A percentile compares a stretch with the other conserved stretches of the same genome.
Conservation (phyloP, 2,329 filamentous ascomycete species). For the Anthostomella pinea region DNA sequence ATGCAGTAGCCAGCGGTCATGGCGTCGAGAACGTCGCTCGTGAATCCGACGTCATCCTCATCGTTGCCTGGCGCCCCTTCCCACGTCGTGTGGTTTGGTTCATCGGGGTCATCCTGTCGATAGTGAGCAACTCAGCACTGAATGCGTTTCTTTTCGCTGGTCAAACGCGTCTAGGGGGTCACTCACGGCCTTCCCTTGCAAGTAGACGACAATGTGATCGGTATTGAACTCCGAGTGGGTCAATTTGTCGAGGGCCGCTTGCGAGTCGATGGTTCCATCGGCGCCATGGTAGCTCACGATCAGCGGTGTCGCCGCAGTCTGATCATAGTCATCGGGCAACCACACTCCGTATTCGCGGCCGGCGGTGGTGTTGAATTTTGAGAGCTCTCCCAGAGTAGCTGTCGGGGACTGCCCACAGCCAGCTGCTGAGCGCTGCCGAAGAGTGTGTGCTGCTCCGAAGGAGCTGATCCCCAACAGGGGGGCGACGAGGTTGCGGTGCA, state of each 20-base stretch:
- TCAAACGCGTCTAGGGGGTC: not conserved
- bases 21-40: conserved; percentile 25
- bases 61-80: conserved; percentile 17
- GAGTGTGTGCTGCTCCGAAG: conserved; percentile 3
- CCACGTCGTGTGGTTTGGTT: conserved; percentile 7
- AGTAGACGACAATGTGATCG: conserved; percentile 24
- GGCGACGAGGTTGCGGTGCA: not conserved
- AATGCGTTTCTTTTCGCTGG: no score
- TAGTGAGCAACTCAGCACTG: not conserved
- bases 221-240: conserved; percentile 19
- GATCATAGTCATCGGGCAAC: conserved; percentile 20
- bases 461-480: conserved; percentile 8
- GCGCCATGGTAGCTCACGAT: conserved; percentile 27
- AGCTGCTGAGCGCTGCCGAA: not conserved
- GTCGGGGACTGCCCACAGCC: conserved; percentile 14
- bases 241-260: conserved; percentile 19
- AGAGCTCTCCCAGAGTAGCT: conserved; percentile 9
- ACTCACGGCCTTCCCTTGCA: conserved; percentile 23
- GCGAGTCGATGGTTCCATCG: conserved; percentile 17
- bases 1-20: conserved; percentile 23
- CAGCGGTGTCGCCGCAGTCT: conserved; percentile 16
- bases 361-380: conserved; percentile 13
- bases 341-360: conserved; percentile 21
- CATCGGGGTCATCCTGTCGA: not conserved
- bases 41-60: conserved; percentile 24